Evolutionary conservation across 1,284 basidiomycete species (phyloP).

Genomic region (Apiotrichum laibachii): DNA sequence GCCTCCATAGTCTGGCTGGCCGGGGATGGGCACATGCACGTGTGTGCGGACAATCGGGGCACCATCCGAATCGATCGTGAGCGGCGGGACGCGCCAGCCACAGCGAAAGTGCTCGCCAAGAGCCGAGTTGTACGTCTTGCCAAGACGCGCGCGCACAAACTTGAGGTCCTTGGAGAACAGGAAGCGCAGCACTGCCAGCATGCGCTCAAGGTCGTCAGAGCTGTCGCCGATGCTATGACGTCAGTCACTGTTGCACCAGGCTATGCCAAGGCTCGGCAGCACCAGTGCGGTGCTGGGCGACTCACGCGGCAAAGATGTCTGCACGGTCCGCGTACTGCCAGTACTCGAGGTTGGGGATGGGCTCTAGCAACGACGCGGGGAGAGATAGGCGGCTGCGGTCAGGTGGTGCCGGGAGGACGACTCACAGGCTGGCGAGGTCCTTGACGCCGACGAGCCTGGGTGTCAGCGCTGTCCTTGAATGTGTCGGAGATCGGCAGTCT

Average conservation of each 20-base stretch:
- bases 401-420: constrained; percentile 16
- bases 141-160: constrained; percentile 83
- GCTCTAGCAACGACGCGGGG: constrained; percentile 83
- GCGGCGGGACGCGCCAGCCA: constrained; percentile 58
- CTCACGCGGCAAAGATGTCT: constrained; percentile 84
- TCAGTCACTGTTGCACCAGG: not conserved
- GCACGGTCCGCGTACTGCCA: constrained; percentile 94
- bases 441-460: constrained; percentile 62
- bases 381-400: constrained; percentile 72
- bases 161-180: constrained; percentile 93
- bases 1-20: constrained; percentile 46
- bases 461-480: constrained; percentile 6
- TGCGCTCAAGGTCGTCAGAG: constrained; percentile 83
- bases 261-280: not conserved
- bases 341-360: constrained; percentile 90
- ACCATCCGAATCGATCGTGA: constrained; percentile 45
- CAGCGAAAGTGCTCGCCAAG: constrained; percentile 85
- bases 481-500: too few species aligned
- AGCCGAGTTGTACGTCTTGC: constrained; percentile 95
- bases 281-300: not conserved
- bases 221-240: constrained; percentile 72
- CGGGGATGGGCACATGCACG: constrained; percentile 47
- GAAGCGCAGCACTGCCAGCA: constrained; percentile 86
- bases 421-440: constrained; percentile 84
- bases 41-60: constrained; percentile 51